phyloP scores from a whole-genome alignment of 768 basidiomycete genomes.

The Pholiota molesta region DNA sequence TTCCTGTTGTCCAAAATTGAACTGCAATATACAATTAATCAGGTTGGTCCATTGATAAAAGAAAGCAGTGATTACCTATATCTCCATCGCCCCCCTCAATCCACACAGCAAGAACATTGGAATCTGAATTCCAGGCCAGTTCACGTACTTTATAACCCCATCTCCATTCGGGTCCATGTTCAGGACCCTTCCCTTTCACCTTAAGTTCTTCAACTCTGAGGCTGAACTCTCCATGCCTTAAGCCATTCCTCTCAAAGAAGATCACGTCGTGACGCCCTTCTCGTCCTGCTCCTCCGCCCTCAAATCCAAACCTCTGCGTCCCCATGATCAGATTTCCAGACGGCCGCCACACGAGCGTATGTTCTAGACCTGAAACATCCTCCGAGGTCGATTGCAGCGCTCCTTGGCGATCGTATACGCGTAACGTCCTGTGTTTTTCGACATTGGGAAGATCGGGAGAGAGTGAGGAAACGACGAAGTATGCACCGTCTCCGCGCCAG shows the following conservation, averaged over 20 bases:
- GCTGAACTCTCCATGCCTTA: slow-evolving; percentile 88
- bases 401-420: slow-evolving; percentile 78
- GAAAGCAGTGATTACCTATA: slow-evolving; percentile 51
- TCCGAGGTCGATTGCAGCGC: slow-evolving; percentile 85
- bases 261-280: slow-evolving; percentile 82
- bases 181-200: slow-evolving; percentile 36
- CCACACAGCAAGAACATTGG: slow-evolving; percentile 85
- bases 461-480: slow-evolving; percentile 82
- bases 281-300: slow-evolving; percentile 67
- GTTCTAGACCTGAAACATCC: slow-evolving; percentile 80
- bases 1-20: slow-evolving; percentile 92
- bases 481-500: slow-evolving; percentile 94
- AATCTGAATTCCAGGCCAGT: slow-evolving; percentile 87
- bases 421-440: slow-evolving; percentile 51
- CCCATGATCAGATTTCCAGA: slow-evolving; percentile 84
- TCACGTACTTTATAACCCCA: slow-evolving; percentile 80
- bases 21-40: slow-evolving; percentile 45
- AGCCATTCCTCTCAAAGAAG: slow-evolving; percentile 94
- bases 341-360: slow-evolving; percentile 81
- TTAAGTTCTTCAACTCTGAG: slow-evolving; percentile 43
- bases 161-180: slow-evolving; percentile 34
- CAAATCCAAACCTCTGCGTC: slow-evolving; percentile 81
- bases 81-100: slow-evolving; percentile 70
- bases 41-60: neutral
- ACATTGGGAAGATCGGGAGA: slow-evolving; percentile 43